Percentiles rank a stretch among this genome's conserved stretches.
phyloP scores from a whole-genome alignment of 2,329 filamentous ascomycete species.

The Microsporum audouinii region DNA sequence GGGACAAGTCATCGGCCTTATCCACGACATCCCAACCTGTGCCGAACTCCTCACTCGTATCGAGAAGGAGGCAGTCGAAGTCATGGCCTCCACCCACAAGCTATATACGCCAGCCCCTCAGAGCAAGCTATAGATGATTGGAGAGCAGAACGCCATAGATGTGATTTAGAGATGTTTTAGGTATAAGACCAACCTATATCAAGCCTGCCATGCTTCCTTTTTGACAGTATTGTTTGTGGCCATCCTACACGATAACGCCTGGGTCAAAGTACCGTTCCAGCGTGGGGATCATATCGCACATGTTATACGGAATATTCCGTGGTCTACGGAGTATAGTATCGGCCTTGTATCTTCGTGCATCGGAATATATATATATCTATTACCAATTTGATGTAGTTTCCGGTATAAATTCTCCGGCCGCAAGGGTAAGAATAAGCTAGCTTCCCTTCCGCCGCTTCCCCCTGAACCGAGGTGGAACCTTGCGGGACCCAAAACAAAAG shows the following conservation, averaged over 20 bases:
- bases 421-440: background rate
- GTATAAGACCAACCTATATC: background rate
- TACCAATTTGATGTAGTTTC: background rate
- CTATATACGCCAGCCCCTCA: slow-evolving; percentile 32
- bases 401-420: background rate
- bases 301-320: background rate
- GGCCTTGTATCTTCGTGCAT: too few relatives aligned
- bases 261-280: background rate
- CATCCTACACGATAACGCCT: background rate
- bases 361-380: background rate
- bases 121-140: slow-evolving; percentile 10
- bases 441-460: slow-evolving; percentile 1
- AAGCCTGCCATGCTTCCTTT: background rate
- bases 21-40: slow-evolving; percentile 72
- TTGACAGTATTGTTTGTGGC: background rate
- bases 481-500: slow-evolving; percentile 1
- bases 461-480: slow-evolving; percentile 3
- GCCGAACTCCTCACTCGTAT: slow-evolving; percentile 58
- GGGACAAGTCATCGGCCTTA: slow-evolving; percentile 84
- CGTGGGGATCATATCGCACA: background rate
- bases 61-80: slow-evolving; percentile 61
- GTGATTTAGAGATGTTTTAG: background rate
- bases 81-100: slow-evolving; percentile 48
- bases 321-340: background rate
- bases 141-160: background rate